Evolutionary conservation across 257 asterid species (phyloP).

Genomic region (Nicotiana obtusifolia): DNA sequence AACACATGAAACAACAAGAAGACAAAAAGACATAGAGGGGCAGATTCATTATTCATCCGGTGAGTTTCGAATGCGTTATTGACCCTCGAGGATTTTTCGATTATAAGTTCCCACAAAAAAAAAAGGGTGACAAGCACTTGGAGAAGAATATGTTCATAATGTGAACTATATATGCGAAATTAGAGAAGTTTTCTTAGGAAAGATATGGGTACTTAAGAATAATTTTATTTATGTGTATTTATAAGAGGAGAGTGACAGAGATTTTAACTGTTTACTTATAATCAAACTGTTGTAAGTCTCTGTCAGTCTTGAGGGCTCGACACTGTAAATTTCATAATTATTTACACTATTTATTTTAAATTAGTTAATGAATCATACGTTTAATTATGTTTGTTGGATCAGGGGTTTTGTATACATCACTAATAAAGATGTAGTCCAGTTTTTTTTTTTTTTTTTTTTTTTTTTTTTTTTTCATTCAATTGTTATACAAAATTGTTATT

Average conservation of each 20-base stretch:
- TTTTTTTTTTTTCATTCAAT: too few relatives aligned
- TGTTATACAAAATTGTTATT: not conserved
- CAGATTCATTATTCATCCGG: not conserved
- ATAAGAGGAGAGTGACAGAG: not conserved
- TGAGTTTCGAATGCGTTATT: too few relatives aligned
- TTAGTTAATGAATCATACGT: constrained; percentile 10
- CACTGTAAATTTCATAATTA: constrained; percentile 16
- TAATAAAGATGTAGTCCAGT: not conserved
- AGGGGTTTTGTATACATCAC: not conserved
- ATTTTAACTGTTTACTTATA: too few relatives aligned
- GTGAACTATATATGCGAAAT: not conserved
- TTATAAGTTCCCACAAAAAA: not conserved
- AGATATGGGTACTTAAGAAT: not conserved
- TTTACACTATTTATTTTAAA: constrained; percentile 11
- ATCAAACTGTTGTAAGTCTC: not conserved
- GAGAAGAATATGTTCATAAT: not conserved
- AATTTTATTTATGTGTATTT: not conserved
- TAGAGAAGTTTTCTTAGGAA: not conserved
- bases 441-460: too few relatives aligned
- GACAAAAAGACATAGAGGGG: constrained; percentile 13
- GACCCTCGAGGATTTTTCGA: not conserved
- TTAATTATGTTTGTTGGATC: constrained; percentile 27
- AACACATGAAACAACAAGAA: constrained; percentile 28
- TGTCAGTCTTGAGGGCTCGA: constrained; percentile 8
- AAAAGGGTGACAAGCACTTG: not conserved